Base-by-base conservation (phyloP, 139 green algal species). In the Chlorella sp. region DNA sequence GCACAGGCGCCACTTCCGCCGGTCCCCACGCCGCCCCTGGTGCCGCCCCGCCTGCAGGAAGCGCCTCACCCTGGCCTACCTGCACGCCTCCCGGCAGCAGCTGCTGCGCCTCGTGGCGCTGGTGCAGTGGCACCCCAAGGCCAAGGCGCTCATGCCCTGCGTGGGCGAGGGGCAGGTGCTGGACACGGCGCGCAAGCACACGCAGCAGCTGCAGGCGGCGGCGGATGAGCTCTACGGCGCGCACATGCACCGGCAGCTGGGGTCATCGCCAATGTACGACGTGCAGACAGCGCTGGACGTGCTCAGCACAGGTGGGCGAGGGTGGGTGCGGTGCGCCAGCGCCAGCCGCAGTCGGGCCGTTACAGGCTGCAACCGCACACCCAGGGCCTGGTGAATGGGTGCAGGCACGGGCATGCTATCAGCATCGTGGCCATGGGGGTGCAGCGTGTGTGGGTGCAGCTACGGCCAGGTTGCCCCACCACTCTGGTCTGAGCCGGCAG, bases 211-310 rank as follows among this genome's bases (percentile, higher is more conserved):
- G 50, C 36, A 81, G 31, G 27, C 62, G 5, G 50, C 62, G 31
- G 75, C 63, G 27, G 36, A 62, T 6, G 75, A 81, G 31, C 34
- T 80, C 32, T 72, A 34, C 49, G 60, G 36, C 27, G 68, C 61
- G 2, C 69, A 75, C 31, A 42, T 69, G 24, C 55, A 33, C 1
- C 42, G 61, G 24, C 51, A 65, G 31, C 34, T 32, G 24, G 27
- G 61, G 2, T 85, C 75, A 59, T 67, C 64, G 33, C 77, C 77
- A 36, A 80, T 78, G 69, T 77, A 68, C 60, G 80, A 85, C 64
- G 75, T 85, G 30, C 75, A 77, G 17, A 82, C 80, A 35, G 80
- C 80, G 6, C 29, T 80, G 31, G 80, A 85, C 42, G 69, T 80
- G 35, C 72, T 85, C 20, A 75, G 50, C 2, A 85, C 79, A 73